These are phyloP conservation scores for Beauveria rudraprayagi DNA, from an alignment of 2,329 filamentous ascomycete species.

Conservation along the genomic window DNA sequence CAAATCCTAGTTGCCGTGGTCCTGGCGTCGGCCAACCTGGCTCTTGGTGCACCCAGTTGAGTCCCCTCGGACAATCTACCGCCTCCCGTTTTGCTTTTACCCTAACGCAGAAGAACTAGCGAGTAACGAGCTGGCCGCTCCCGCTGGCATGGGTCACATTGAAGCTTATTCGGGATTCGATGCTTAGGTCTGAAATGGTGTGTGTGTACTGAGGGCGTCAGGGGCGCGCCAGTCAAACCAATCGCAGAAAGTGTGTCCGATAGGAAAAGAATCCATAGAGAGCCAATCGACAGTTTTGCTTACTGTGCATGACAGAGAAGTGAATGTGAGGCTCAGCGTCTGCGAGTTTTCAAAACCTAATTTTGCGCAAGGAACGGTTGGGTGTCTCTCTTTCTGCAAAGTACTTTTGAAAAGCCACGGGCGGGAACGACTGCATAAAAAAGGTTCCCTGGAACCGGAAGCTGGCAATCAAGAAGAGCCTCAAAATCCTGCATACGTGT, in stretches of 20 bases:
- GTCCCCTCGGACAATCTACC: background rate
- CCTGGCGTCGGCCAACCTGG: background rate
- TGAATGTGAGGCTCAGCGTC: too few relatives aligned
- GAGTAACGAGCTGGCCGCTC: background rate
- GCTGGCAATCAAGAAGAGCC: background rate
- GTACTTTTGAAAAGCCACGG: too few relatives aligned
- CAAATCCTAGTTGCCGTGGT: background rate
- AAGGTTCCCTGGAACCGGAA: too few relatives aligned
- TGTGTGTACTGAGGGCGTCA: too few relatives aligned
- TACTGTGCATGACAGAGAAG: too few relatives aligned
- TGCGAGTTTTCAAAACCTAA: too few relatives aligned
- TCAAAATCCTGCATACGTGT: background rate
- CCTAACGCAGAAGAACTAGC: background rate
- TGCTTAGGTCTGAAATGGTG: background rate
- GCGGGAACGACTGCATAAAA: too few relatives aligned
- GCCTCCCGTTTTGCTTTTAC: background rate
- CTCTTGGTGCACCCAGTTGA: background rate
- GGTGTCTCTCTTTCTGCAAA: too few relatives aligned
- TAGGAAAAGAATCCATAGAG: background rate
- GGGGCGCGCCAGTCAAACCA: background rate
- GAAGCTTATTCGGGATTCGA: background rate
- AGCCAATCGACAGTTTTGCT: too few relatives aligned
- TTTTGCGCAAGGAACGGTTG: too few relatives aligned
- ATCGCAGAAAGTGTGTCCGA: background rate
- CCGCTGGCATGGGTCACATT: background rate